Base-by-base conservation (phyloP, 139 green algal genomes). In the Chlamydomonas sphaeroides region DNA sequence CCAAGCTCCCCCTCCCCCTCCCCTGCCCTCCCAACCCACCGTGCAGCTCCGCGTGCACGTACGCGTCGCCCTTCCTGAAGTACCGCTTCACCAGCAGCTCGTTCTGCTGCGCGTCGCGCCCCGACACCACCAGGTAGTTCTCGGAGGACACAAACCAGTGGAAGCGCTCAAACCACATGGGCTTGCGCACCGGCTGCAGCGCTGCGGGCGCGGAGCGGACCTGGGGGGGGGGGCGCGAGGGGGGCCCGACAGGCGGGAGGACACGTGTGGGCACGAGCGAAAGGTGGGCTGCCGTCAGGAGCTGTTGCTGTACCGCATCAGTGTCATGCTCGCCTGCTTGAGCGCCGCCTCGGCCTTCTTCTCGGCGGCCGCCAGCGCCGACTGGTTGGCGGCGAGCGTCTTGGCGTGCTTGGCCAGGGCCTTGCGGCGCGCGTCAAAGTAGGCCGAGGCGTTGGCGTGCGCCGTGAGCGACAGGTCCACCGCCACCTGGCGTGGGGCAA, bases 111-210 rank as follows among this genome's bases (percentile, higher is more conserved):
- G 95, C 94, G 75, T 99, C 97, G 0, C 95, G 84, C 1, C 96
- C 97, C 65, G 75, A 91, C 30, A 99, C 80, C 51, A 99, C 94
- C 69, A 99, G 89, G 85, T 95, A 98, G 89, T 98, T 98, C 85
- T 99, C 96, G 33, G 70, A 93, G 78, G 87, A 94, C 74, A 99
- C 90, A 83, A 98, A 99, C 97, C 97, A 99, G 85, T 97, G 85
- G 89, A 99, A 99, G 70, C 95, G 94, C 90, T 99, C 97, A 83
- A 98, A 99, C 96, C 96, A 99, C 80, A 91, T 88, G n/a, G 92
- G 74, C 91, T 98, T 98, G 68, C 97, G 94, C 77, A 94, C 75
- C 38, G 84, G 79, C 75, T 87, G 80, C 32, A 90, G 84, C 56
- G 74, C 79, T 42, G 63, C 3, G 66, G 79, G 41, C 0, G 65